phyloP scores from a whole-genome alignment of 1,284 basidiomycete genomes.

The Cutaneotrichosporon mucoides region DNA sequence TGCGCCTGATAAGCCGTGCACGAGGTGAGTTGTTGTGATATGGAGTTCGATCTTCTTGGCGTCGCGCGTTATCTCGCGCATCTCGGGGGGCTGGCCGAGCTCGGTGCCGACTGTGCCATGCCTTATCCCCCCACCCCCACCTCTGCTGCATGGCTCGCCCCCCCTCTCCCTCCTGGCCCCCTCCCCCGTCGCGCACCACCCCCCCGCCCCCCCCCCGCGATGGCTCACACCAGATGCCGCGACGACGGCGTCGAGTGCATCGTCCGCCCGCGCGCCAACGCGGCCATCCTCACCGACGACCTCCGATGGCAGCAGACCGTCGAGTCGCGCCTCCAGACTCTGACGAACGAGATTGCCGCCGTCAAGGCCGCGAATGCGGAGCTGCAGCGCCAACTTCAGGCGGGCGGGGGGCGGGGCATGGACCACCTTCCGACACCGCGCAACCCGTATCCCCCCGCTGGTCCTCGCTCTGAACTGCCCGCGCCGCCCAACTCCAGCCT shows the following conservation, averaged over 20 bases:
- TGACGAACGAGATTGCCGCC: conserved; percentile 11
- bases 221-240: conserved; percentile 9
- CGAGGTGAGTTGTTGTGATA: conserved; percentile 5
- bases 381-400: conserved; percentile 6
- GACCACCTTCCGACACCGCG: too few species aligned
- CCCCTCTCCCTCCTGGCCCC: too few species aligned
- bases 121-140: too few species aligned
- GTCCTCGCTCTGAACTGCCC: too few species aligned
- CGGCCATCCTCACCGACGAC: conserved; percentile 20
- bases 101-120: neutral
- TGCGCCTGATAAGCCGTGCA: conserved; percentile 7
- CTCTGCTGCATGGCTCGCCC: too few species aligned
- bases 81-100: neutral
- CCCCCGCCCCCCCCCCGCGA: too few species aligned
- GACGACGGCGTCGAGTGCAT: conserved; percentile 20
- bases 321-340: conserved; percentile 9
- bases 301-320: conserved; percentile 21
- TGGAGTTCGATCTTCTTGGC: too few species aligned
- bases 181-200: too few species aligned
- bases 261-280: conserved; percentile 19
- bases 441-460: too few species aligned
- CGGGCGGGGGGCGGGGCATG: neutral
- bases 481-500: too few species aligned
- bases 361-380: conserved; percentile 14
- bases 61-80: neutral